Evolutionary conservation across 1,139 yeast genomes (phyloP), one percentile per base, ranked within the genome.

Genomic region (Candida albicans): DNA sequence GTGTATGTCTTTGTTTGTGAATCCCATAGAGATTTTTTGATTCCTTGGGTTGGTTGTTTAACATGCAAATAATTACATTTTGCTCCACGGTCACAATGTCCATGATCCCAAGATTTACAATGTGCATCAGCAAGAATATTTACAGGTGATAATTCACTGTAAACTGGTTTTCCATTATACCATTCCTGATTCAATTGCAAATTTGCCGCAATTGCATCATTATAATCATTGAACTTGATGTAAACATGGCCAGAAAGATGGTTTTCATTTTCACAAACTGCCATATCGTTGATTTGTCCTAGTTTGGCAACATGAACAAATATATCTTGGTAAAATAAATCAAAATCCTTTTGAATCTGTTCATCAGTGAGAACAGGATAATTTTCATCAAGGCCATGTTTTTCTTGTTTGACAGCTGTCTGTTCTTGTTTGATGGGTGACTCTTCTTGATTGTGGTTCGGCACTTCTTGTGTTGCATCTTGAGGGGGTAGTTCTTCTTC

Each of bases 11-110:
- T 73, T 32, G 64, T 67, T 52, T 72, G 82, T 4, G 71, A 62
- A 42, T 53, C 55, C 48, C 55, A 59, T 44, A 86, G 59, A 14
- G 65, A 66, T 15, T 59, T 59, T 38, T 69, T 63, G 29, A 84
- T 57, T 14, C 59, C 67, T 11, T 60, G 57, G 1, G 77, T 63
- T 0, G 95, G 91, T 33, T 75, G 67, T 52, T 84, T 73, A 1
- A 85, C 75, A 62, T 91, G 98, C 78, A 90, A 86, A 62, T 87
- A 89, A 63, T 91, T 91, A 63, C 98, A 91, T 55, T 77, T 77
- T 28, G 85, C 89, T 1, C 90, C 93, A 58, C 98, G 75, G 25
- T 74, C 76, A 61, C 98, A 91, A 27, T 67, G 67, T 33, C 73
- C 63, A 4, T 73, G 66, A 40, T 84, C 90, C 57, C 84, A 82